A percentile compares a stretch with the other conserved stretches of the same genome.
These are phyloP conservation scores for Papiliotrema nemorosa DNA, from an alignment of 1,284 basidiomycete species.

Conservation along the genomic window DNA sequence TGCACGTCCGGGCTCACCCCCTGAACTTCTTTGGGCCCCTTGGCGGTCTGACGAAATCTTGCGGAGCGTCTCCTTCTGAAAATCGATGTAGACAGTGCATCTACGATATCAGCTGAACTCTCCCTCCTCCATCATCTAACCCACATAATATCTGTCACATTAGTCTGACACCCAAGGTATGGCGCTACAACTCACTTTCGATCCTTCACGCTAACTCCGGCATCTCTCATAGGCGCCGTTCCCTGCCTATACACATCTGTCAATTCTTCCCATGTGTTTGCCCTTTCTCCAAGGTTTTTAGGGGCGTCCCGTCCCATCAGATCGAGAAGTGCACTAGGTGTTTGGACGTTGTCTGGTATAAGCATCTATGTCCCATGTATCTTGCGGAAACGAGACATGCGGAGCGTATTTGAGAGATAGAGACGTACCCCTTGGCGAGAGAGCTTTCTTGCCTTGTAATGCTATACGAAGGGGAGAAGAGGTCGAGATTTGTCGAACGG, in stretches of 20 bases:
- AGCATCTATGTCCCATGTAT: neutral
- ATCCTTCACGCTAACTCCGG: conserved; percentile 36
- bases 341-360: conserved; percentile 23
- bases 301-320: conserved; percentile 43
- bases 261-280: conserved; percentile 37
- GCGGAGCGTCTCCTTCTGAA: conserved; percentile 31
- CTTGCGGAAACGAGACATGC: neutral
- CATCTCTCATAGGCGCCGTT: conserved; percentile 26
- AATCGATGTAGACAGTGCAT: conserved; percentile 41
- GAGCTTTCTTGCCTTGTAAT: neutral
- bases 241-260: conserved; percentile 34
- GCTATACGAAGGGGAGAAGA: neutral
- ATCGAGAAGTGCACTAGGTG: conserved; percentile 31
- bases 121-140: conserved; percentile 1
- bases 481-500: conserved; percentile 1
- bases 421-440: neutral
- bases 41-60: conserved; percentile 28
- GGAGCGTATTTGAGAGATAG: neutral
- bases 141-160: conserved; percentile 15
- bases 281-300: conserved; percentile 32
- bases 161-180: conserved; percentile 1
- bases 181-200: conserved; percentile 29
- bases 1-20: conserved; percentile 31
- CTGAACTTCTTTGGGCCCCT: conserved; percentile 41
- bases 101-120: neutral